Evolutionary conservation across 352 stramenopile species (phyloP).

Genomic region (Phytophthora cactorum): DNA sequence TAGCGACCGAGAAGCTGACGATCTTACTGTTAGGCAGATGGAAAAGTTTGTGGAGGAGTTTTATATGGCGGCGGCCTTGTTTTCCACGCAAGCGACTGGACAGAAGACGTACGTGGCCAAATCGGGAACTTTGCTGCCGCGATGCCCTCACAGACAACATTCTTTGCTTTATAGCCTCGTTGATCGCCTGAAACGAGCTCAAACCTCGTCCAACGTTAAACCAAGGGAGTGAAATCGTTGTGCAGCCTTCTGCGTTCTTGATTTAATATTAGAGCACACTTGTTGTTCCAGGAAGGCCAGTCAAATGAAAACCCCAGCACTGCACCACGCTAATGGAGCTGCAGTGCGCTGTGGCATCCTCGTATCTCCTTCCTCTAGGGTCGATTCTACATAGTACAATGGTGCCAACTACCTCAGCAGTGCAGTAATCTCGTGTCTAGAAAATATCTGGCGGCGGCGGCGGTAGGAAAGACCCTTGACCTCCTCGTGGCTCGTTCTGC

Average conservation of each 20-base stretch:
- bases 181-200: conserved; percentile 11
- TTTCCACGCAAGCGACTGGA: conserved; percentile 42
- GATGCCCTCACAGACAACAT: neutral
- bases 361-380: conserved; percentile 12
- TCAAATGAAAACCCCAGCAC: neutral
- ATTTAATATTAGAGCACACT: conserved; percentile 36
- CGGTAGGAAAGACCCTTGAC: conserved; percentile 52
- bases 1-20: neutral
- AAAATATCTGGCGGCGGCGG: conserved; percentile 78
- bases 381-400: conserved; percentile 36
- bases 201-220: neutral
- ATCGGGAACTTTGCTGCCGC: neutral
- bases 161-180: conserved; percentile 13
- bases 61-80: conserved; percentile 59
- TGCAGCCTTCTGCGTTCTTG: conserved; percentile 17
- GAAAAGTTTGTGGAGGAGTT: conserved; percentile 69
- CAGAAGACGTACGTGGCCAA: conserved; percentile 48
- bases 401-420: conserved; percentile 2
- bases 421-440: conserved; percentile 19
- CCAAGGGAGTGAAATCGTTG: conserved; percentile 1
- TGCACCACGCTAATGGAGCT: conserved; percentile 14
- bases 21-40: conserved; percentile 38
- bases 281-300: conserved; percentile 16
- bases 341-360: conserved; percentile 10
- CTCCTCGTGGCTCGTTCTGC: conserved; percentile 60